Conservation (phyloP, 495 filamentous ascomycete genomes). For the Penicillium chermesinum region DNA sequence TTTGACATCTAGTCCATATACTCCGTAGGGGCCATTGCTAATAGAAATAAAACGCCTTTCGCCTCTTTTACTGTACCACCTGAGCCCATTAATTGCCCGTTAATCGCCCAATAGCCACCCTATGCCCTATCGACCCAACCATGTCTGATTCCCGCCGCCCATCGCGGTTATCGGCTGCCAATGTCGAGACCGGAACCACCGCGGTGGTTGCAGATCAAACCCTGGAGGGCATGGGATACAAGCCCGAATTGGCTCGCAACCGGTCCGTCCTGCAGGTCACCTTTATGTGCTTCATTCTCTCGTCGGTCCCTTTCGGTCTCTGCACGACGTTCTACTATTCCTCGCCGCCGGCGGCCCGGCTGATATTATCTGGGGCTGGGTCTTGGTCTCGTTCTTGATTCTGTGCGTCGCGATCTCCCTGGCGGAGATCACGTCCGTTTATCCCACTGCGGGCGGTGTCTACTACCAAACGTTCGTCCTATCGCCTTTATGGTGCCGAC, state of each 20-base stretch:
- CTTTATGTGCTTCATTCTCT: slow-evolving; percentile 44
- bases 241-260: slow-evolving; percentile 48
- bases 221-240: slow-evolving; percentile 48
- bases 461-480: slow-evolving; percentile 67
- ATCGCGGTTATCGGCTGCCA: slow-evolving; percentile 14
- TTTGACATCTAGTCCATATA: not conserved
- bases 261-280: slow-evolving; percentile 41
- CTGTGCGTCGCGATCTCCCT: slow-evolving; percentile 60
- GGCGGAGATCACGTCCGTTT: slow-evolving; percentile 66
- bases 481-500: slow-evolving; percentile 45
- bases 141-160: slow-evolving; percentile 8
- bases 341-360: slow-evolving; percentile 56
- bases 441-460: slow-evolving; percentile 59
- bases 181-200: slow-evolving; percentile 11
- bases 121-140: not conserved
- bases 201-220: slow-evolving; percentile 19
- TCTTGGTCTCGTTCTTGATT: slow-evolving; percentile 59
- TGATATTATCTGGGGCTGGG: slow-evolving; percentile 59
- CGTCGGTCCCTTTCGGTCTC: slow-evolving; percentile 54
- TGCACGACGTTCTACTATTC: slow-evolving; percentile 61
- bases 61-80: too few relatives aligned
- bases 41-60: too few relatives aligned
- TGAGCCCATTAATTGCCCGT: too few relatives aligned
- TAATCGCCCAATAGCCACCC: not conserved
- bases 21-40: not conserved